A percentile compares a stretch with the other conserved stretches of the same genome.
Evolutionary conservation across 805 yeast species (phyloP).

Genomic region (Wickerhamiella domercqiae): DNA sequence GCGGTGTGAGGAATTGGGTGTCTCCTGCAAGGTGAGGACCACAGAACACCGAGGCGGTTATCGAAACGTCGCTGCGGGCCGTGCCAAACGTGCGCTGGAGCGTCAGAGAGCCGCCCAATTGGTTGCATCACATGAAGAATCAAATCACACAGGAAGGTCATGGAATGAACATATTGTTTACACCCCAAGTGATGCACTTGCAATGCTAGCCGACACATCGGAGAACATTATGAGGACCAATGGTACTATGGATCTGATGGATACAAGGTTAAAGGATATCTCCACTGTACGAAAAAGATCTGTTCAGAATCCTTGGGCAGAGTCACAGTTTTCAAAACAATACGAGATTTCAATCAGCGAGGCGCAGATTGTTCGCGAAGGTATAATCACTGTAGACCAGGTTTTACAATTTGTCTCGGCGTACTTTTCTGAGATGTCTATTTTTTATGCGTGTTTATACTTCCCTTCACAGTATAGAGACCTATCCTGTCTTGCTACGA

Average conservation of each 20-base stretch:
- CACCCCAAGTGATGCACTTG: slow-evolving; percentile 4
- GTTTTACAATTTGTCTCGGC: slow-evolving; percentile 3
- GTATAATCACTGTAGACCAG: slow-evolving; percentile 5
- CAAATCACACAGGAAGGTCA: not conserved
- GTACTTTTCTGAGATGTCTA: slow-evolving; percentile 6
- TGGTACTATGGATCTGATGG: not conserved
- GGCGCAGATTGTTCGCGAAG: slow-evolving; percentile 6
- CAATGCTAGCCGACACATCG: not conserved
- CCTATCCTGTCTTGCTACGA: slow-evolving; percentile 5
- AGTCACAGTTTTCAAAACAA: too few relatives aligned
- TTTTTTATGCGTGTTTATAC: slow-evolving; percentile 5
- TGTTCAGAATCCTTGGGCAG: not conserved
- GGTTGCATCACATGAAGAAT: slow-evolving; percentile 1
- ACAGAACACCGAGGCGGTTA: slow-evolving; percentile 5
- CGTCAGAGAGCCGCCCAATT: too few relatives aligned
- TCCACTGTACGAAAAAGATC: too few relatives aligned
- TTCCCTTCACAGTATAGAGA: slow-evolving; percentile 7
- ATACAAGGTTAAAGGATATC: not conserved
- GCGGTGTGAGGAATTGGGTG: slow-evolving; percentile 2
- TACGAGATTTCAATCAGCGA: too few relatives aligned
- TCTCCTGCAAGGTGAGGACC: slow-evolving; percentile 1
- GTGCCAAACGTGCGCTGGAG: not conserved
- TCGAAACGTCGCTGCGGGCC: slow-evolving; percentile 4
- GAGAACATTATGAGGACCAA: not conserved
- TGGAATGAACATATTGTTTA: slow-evolving; percentile 4